These are phyloP conservation scores for Graphium sp. DNA, from an alignment of 2,329 filamentous ascomycete genomes.

Conservation along the genomic window DNA sequence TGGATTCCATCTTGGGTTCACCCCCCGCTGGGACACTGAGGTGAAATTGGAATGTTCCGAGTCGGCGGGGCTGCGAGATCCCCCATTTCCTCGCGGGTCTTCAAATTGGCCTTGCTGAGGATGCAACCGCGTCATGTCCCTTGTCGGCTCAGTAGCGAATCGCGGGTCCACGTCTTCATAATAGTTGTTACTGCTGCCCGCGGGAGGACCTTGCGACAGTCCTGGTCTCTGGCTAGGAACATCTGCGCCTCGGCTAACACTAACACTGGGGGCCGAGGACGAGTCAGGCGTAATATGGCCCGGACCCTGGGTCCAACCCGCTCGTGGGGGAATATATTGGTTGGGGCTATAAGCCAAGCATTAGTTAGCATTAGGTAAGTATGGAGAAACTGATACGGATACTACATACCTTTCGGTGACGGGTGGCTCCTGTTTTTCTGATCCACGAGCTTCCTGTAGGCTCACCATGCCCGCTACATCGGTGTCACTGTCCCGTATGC, in stretches of 20 bases:
- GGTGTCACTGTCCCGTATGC: slow-evolving; percentile 45
- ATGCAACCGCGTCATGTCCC: slow-evolving; percentile 16
- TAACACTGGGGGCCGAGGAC: slow-evolving; percentile 21
- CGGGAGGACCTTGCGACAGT: slow-evolving; percentile 15
- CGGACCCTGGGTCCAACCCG: slow-evolving; percentile 33
- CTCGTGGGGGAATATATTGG: slow-evolving; percentile 37
- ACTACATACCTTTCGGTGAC: slow-evolving; percentile 50
- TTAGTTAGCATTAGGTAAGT: slow-evolving; percentile 7
- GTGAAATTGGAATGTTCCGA: slow-evolving; percentile 80
- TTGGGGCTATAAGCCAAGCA: slow-evolving; percentile 21
- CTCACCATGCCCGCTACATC: slow-evolving; percentile 62
- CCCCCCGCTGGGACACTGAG: slow-evolving; percentile 69
- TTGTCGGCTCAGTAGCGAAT: slow-evolving; percentile 35
- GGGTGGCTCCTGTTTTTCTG: slow-evolving; percentile 10
- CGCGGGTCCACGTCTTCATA: slow-evolving; percentile 89
- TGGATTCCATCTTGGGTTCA: slow-evolving; percentile 77
- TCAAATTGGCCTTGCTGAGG: slow-evolving; percentile 10
- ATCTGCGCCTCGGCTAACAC: slow-evolving; percentile 18
- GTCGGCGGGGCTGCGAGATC: slow-evolving; percentile 52
- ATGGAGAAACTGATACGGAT: neutral
- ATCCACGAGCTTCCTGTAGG: slow-evolving; percentile 42
- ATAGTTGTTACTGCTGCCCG: slow-evolving; percentile 34
- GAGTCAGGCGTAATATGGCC: slow-evolving; percentile 25
- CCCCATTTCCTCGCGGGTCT: slow-evolving; percentile 16
- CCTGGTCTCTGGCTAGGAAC: slow-evolving; percentile 14